Percentiles rank a stretch among this genome's conserved stretches.
These are phyloP conservation scores for Chrysoporthe austroafricana DNA, from an alignment of 2,329 filamentous ascomycete species.

Conservation along the genomic window DNA sequence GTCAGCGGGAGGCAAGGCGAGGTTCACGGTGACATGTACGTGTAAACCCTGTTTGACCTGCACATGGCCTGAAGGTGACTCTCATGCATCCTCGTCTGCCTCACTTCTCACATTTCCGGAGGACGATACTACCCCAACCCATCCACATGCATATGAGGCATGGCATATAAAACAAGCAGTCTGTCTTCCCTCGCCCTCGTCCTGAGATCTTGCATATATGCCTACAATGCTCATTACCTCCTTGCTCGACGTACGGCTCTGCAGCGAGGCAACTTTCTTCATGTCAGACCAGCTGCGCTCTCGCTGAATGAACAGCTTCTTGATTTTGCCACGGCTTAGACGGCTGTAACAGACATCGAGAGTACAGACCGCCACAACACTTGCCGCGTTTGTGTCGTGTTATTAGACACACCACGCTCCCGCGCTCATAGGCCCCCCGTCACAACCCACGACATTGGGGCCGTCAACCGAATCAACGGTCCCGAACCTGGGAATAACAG, in stretches of 20 bases:
- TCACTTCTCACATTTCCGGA: constrained; percentile 23
- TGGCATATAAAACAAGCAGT: constrained; percentile 24
- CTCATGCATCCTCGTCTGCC: constrained; percentile 26
- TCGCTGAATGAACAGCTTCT: neutral
- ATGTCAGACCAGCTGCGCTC: neutral
- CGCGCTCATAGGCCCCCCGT: constrained; percentile 1
- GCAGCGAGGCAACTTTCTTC: no score
- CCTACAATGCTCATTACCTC: neutral
- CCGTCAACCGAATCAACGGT: neutral
- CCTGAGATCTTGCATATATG: constrained; percentile 4
- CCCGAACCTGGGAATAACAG: neutral
- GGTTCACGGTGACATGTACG: neutral
- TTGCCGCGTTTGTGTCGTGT: constrained; percentile 11
- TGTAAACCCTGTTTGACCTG: constrained; percentile 1
- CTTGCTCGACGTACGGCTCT: neutral
- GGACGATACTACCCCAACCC: constrained; percentile 27
- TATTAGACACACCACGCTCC: constrained; percentile 22
- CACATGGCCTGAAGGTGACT: constrained; percentile 1
- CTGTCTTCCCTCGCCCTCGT: constrained; percentile 13
- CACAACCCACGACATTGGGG: constrained; percentile 14
- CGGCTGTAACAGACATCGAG: constrained; percentile 4
- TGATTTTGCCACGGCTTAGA: neutral
- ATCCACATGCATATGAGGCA: constrained; percentile 16
- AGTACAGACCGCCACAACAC: neutral
- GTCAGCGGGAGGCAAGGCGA: neutral